These are phyloP conservation scores for Kuraishia floccosa DNA, from an alignment of 805 yeast genomes.

Conservation along the genomic window DNA sequence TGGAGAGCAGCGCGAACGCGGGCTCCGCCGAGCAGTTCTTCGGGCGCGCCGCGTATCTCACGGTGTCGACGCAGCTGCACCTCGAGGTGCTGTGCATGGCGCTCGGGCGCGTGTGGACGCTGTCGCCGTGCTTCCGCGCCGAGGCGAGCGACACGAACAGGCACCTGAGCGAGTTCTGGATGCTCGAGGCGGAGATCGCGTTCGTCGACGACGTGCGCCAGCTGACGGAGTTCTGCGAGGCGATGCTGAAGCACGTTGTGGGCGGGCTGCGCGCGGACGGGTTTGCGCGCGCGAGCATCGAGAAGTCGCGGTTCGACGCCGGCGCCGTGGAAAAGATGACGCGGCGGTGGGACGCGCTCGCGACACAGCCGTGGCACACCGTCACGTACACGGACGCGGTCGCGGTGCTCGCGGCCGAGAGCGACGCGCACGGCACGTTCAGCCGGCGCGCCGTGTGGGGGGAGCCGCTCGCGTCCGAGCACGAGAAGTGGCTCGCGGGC, in stretches of 20 bases:
- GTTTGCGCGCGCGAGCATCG: slow-evolving; percentile 18
- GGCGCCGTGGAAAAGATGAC: slow-evolving; percentile 23
- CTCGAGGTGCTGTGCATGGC: slow-evolving; percentile 72
- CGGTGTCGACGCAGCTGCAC: slow-evolving; percentile 91
- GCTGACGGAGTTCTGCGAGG: slow-evolving; percentile 56
- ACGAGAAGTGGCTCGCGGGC: slow-evolving; percentile 86
- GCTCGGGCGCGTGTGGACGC: slow-evolving; percentile 72
- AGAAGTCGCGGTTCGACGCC: slow-evolving; percentile 24
- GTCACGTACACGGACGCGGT: slow-evolving; percentile 75
- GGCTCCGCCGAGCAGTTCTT: slow-evolving; percentile 29
- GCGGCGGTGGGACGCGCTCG: slow-evolving; percentile 51
- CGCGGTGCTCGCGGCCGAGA: slow-evolving; percentile 25
- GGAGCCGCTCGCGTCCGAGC: slow-evolving; percentile 65
- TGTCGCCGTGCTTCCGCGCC: slow-evolving; percentile 90
- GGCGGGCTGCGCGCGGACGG: slow-evolving; percentile 14
- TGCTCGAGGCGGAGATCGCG: slow-evolving; percentile 87
- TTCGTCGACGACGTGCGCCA: slow-evolving; percentile 48
- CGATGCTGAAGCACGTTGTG: slow-evolving; percentile 49
- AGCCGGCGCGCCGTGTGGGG: slow-evolving; percentile 52
- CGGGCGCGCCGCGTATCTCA: slow-evolving; percentile 56
- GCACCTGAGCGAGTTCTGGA: slow-evolving; percentile 94
- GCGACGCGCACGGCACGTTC: slow-evolving; percentile 21
- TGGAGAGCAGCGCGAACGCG: slow-evolving; percentile 14
- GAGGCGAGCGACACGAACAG: slow-evolving; percentile 86
- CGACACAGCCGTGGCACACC: slow-evolving; percentile 44